phyloP scores from a whole-genome alignment of 1,139 yeast genomes.

The Blastobotrys arbuscula region DNA sequence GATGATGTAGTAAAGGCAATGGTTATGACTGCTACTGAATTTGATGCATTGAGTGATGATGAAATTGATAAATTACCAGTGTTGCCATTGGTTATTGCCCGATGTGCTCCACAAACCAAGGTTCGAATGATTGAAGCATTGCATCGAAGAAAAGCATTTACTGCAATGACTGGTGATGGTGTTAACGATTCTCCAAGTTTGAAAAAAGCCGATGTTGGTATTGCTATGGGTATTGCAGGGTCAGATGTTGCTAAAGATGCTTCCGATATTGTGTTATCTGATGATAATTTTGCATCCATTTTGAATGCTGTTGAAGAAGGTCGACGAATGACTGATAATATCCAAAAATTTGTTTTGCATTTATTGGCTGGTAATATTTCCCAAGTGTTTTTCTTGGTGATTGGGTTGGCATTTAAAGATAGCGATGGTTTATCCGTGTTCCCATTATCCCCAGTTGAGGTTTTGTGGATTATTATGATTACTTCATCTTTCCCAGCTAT shows the following conservation, averaged over 20 bases:
- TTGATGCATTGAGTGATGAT: slow-evolving; percentile 61
- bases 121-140: slow-evolving; percentile 86
- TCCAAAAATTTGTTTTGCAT: slow-evolving; percentile 78
- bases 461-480: slow-evolving; percentile 71
- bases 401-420: slow-evolving; percentile 69
- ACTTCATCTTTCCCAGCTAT: slow-evolving; percentile 82
- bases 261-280: slow-evolving; percentile 87
- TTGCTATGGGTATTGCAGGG: slow-evolving; percentile 94
- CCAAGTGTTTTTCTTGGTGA: slow-evolving; percentile 63
- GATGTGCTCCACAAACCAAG: slow-evolving; percentile 96
- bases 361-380: slow-evolving; percentile 74
- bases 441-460: slow-evolving; percentile 76
- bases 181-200: slow-evolving; percentile 98
- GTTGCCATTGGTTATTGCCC: slow-evolving; percentile 81
- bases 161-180: slow-evolving; percentile 99
- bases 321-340: slow-evolving; percentile 73
- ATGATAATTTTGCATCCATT: slow-evolving; percentile 74
- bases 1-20: slow-evolving; percentile 56
- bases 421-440: slow-evolving; percentile 56
- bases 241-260: slow-evolving; percentile 99
- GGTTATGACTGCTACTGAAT: slow-evolving; percentile 77
- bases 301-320: slow-evolving; percentile 79
- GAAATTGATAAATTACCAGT: slow-evolving; percentile 65
- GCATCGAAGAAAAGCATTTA: slow-evolving; percentile 89
- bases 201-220: slow-evolving; percentile 94